Conservation (phyloP, 345 rosid species). For the Fremontodendron californicum region DNA sequence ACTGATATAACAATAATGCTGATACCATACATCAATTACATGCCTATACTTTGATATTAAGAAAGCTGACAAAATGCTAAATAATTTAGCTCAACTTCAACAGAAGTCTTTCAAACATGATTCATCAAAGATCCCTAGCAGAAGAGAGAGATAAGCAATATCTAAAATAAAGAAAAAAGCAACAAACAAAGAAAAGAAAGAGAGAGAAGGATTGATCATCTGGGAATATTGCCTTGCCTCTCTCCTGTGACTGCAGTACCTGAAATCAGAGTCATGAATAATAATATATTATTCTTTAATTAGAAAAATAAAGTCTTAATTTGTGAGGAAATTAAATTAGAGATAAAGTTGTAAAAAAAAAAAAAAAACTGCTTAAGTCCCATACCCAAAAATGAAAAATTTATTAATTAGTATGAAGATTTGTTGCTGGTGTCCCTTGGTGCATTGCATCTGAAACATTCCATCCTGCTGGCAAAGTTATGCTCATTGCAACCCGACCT, state of each 20-base stretch:
- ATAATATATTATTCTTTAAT: not conserved
- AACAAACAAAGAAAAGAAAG: not conserved
- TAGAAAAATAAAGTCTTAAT: not conserved
- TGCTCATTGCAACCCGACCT: conserved; percentile 88
- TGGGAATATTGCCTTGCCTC: conserved; percentile 5
- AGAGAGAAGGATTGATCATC: not conserved
- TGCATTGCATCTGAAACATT: conserved; percentile 90
- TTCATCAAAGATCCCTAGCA: conserved; percentile 14
- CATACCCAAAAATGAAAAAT: conserved; percentile 17
- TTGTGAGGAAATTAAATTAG: not conserved
- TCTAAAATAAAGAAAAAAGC: not conserved
- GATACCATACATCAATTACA: conserved; percentile 20
- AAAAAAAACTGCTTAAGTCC: too few species aligned
- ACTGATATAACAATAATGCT: conserved; percentile 1
- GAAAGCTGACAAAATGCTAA: conserved; percentile 23
- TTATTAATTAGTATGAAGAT: conserved; percentile 29
- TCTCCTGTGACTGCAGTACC: conserved; percentile 14
- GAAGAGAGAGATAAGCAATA: not conserved
- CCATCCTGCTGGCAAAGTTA: conserved; percentile 88
- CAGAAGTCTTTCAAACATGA: not conserved
- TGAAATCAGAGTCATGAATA: conserved; percentile 1
- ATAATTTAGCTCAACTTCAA: conserved; percentile 15
- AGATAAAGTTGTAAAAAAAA: not conserved
- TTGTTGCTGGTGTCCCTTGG: conserved; percentile 55
- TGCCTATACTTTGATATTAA: conserved; percentile 16